phyloP scores from a whole-genome alignment of 1,284 basidiomycete species.

The Mrakiaceae sp. region DNA sequence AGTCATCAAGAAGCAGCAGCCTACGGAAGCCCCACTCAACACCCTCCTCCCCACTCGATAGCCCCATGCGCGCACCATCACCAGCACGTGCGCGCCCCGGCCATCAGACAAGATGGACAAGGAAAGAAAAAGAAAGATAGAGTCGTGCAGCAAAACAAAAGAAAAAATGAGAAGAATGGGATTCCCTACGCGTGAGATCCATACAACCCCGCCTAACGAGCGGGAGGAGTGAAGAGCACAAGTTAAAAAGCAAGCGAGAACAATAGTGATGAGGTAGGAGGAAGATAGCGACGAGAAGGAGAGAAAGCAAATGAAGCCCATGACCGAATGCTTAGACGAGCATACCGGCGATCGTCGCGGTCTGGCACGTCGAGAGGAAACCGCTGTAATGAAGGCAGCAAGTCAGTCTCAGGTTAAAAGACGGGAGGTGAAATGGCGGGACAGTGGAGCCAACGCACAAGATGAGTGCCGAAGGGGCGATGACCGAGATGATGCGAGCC shows the following conservation, averaged over 20 bases:
- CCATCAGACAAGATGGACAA: neutral
- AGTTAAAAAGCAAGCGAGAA: neutral
- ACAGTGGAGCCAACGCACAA: slow-evolving; percentile 22
- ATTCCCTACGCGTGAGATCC: neutral
- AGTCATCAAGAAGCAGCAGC: no score
- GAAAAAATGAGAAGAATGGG: neutral
- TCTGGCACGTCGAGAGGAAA: slow-evolving; percentile 34
- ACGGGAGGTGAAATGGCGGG: slow-evolving; percentile 45
- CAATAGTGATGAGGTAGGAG: neutral
- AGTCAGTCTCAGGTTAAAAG: slow-evolving; percentile 32
- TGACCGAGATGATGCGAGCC: slow-evolving; percentile 54
- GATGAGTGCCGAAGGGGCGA: slow-evolving; percentile 65
- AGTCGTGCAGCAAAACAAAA: neutral
- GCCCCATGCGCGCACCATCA: no score
- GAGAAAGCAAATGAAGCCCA: neutral
- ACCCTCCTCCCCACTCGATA: no score
- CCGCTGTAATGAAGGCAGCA: slow-evolving; percentile 15
- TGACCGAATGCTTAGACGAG: slow-evolving; percentile 20
- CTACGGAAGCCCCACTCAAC: no score
- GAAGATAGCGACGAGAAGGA: neutral
- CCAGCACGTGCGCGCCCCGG: no score
- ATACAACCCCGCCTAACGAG: neutral
- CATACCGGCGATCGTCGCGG: slow-evolving; percentile 34
- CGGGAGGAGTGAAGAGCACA: neutral
- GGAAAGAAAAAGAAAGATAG: neutral